Percentiles rank a stretch among this genome's conserved stretches.
Evolutionary conservation across 495 filamentous ascomycete species (phyloP).

Genomic region (Gamarada debralockiae): DNA sequence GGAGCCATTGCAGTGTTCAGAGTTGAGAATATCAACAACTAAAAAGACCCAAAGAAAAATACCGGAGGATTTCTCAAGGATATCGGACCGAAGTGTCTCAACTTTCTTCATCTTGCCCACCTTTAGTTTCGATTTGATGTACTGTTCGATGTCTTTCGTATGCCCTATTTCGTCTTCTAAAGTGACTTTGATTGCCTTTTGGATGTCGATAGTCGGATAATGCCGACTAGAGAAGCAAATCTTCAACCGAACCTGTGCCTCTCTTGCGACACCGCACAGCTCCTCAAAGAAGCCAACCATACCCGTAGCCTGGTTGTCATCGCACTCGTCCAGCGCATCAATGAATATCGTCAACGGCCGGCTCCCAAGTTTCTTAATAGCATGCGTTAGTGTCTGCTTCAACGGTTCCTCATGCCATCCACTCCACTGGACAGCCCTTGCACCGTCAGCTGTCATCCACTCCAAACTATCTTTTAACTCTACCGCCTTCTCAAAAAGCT

Average conservation of each 20-base stretch:
- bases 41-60: conserved; percentile 37
- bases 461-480: conserved; percentile 18
- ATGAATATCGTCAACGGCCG: conserved; percentile 28
- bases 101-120: conserved; percentile 20
- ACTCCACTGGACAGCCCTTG: conserved; percentile 16
- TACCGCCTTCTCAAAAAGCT: conserved; percentile 26
- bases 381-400: conserved; percentile 16
- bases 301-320: conserved; percentile 29
- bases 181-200: conserved; percentile 26
- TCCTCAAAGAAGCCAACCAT: conserved; percentile 39
- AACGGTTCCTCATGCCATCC: conserved; percentile 20
- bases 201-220: conserved; percentile 30
- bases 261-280: conserved; percentile 22
- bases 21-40: conserved; percentile 37
- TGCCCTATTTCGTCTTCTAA: conserved; percentile 29
- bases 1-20: conserved; percentile 28
- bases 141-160: conserved; percentile 27
- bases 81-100: conserved; percentile 19
- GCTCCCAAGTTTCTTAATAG: conserved; percentile 17
- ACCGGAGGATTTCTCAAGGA: conserved; percentile 28
- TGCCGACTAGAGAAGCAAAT: conserved; percentile 41
- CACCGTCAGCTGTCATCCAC: conserved; percentile 15
- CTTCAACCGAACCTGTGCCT: conserved; percentile 13
- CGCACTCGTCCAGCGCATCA: conserved; percentile 40
- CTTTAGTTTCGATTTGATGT: conserved; percentile 27